A percentile compares a stretch with the other conserved stretches of the same genome.
These are phyloP conservation scores for Mentha longifolia DNA, from an alignment of 257 asterid species.

Conservation along the genomic window DNA sequence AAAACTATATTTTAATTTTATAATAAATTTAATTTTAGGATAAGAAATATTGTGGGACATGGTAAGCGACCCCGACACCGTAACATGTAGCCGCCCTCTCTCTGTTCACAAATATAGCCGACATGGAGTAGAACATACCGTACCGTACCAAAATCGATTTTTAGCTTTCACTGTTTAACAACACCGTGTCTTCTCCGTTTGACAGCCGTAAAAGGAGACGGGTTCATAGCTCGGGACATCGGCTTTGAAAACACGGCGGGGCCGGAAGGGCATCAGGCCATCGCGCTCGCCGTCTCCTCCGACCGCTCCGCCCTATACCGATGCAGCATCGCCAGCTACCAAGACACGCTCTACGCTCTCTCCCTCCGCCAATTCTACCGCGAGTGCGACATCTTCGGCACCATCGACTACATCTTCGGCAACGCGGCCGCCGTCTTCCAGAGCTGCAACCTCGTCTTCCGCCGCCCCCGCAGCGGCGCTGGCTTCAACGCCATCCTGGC, in stretches of 20 bases:
- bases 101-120: too few relatives aligned
- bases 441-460: constrained; percentile 45
- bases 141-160: too few relatives aligned
- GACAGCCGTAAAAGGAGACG: constrained; percentile 43
- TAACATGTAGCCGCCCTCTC: too few relatives aligned
- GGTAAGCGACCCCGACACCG: too few relatives aligned
- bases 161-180: too few relatives aligned
- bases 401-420: constrained; percentile 59
- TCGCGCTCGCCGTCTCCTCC: constrained; percentile 49
- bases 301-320: constrained; percentile 48
- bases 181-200: not conserved
- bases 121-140: too few relatives aligned
- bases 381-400: constrained; percentile 44
- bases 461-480: constrained; percentile 43
- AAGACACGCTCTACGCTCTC: constrained; percentile 62
- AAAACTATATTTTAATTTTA: too few relatives aligned
- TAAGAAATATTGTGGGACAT: too few relatives aligned
- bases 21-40: too few relatives aligned
- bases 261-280: constrained; percentile 55
- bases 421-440: constrained; percentile 50
- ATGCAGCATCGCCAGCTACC: constrained; percentile 49
- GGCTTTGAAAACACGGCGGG: constrained; percentile 59
- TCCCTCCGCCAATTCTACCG: constrained; percentile 59
- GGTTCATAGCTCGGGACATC: constrained; percentile 52
- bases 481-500: constrained; percentile 61